Percentiles rank a stretch among this genome's conserved stretches.
These are phyloP conservation scores for Zygotorulaspora sp. DNA, from an alignment of 805 yeast species.

Conservation along the genomic window DNA sequence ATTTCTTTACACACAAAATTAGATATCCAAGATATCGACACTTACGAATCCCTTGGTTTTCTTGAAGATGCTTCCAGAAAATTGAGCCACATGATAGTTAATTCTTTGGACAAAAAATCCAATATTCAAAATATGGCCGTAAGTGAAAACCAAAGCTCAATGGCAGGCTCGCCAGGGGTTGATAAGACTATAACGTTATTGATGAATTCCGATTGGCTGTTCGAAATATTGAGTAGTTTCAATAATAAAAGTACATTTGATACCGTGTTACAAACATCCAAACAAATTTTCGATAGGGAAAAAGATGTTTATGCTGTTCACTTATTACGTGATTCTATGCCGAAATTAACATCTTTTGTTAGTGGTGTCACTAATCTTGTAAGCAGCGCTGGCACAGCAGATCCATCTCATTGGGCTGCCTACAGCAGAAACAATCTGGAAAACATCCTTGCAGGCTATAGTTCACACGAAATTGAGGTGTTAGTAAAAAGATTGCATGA, in stretches of 20 bases:
- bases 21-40: constrained; percentile 2
- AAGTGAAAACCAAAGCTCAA: constrained; percentile 3
- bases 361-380: constrained; percentile 54
- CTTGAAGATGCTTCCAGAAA: constrained; percentile 12
- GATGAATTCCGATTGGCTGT: constrained; percentile 50
- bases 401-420: constrained; percentile 57
- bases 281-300: constrained; percentile 30
- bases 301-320: constrained; percentile 43
- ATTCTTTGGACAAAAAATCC: constrained; percentile 8
- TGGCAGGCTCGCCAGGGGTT: constrained; percentile 19
- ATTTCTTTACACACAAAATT: constrained; percentile 26
- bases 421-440: constrained; percentile 57
- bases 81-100: constrained; percentile 10
- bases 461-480: constrained; percentile 51
- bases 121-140: constrained; percentile 6
- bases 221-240: constrained; percentile 37
- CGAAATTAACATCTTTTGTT: constrained; percentile 63
- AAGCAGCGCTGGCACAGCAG: constrained; percentile 36
- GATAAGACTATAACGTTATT: constrained; percentile 45
- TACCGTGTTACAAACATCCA: constrained; percentile 21
- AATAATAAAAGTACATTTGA: constrained; percentile 21
- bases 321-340: constrained; percentile 53
- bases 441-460: constrained; percentile 52
- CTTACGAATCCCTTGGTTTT: constrained; percentile 7
- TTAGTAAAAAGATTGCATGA: constrained; percentile 52